phyloP scores from a whole-genome alignment of 108 stramenopile genomes.

The Pseudonitzschia multiseries region DNA sequence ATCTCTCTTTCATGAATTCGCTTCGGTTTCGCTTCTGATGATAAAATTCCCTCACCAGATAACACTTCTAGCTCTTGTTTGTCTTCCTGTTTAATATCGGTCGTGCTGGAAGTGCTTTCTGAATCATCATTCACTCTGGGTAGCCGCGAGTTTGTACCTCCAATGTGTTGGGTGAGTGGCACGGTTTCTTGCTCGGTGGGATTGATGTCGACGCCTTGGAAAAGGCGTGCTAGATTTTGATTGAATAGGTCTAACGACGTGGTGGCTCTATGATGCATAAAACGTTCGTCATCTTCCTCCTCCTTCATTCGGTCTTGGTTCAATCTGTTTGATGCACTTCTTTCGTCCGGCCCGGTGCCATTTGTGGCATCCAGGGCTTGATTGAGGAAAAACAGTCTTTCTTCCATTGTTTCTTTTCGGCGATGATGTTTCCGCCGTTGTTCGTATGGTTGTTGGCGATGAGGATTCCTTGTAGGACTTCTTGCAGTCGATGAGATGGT shows the following conservation, averaged over 20 bases:
- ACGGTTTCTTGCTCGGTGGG: conserved; percentile 1
- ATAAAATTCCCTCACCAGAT: background rate
- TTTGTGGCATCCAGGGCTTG: conserved; percentile 16
- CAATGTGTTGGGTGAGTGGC: background rate
- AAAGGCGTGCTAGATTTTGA: conserved; percentile 14
- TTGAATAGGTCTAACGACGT: conserved; percentile 19
- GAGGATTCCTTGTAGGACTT: background rate
- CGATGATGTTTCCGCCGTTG: conserved; percentile 3
- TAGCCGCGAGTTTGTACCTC: background rate
- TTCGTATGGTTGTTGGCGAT: background rate
- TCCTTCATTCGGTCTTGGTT: background rate
- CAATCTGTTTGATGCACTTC: background rate
- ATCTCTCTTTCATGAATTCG: background rate
- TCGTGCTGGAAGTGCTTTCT: background rate
- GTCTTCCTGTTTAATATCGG: background rate
- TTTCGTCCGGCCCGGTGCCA: background rate
- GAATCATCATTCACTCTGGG: background rate
- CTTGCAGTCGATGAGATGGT: background rate
- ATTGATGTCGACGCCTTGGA: background rate
- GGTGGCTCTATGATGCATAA: background rate
- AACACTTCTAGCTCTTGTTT: background rate
- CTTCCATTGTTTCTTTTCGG: conserved; percentile 18
- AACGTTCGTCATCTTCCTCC: background rate
- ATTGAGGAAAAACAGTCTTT: conserved; percentile 6
- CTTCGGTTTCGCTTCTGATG: background rate